Percentiles rank a stretch among this genome's conserved stretches.
Evolutionary conservation across 2,329 filamentous ascomycete genomes (phyloP).

Genomic region (Epichloe brachyelytri): DNA sequence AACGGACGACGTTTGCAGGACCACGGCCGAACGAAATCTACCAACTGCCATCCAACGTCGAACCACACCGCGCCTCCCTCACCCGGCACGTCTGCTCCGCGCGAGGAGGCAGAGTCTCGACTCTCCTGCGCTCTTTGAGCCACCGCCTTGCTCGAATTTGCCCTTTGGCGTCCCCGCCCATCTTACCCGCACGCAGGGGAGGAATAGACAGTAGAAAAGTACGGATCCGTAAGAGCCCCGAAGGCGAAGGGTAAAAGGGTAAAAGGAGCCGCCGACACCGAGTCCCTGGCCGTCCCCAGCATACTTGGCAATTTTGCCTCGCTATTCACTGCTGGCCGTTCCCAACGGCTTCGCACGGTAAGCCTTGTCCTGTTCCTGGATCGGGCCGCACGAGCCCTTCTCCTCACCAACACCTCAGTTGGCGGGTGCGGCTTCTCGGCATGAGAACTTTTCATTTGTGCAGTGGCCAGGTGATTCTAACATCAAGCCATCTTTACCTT

Average conservation of each 20-base stretch:
- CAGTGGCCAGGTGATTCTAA: background rate
- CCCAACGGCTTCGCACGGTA: constrained; percentile 2
- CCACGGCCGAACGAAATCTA: background rate
- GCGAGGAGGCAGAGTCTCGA: background rate
- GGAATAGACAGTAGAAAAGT: background rate
- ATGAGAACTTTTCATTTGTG: background rate
- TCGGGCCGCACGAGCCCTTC: background rate
- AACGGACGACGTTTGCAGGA: constrained; percentile 1
- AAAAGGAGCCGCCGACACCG: background rate
- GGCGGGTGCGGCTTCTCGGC: background rate
- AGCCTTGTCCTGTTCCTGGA: background rate
- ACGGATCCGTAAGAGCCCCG: too few relatives aligned
- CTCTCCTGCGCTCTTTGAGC: background rate
- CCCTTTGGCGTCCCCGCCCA: background rate
- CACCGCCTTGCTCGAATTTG: background rate
- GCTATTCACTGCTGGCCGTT: constrained; percentile 2
- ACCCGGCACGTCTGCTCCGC: background rate
- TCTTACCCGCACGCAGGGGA: background rate
- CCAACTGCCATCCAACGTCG: background rate
- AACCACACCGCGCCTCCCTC: background rate
- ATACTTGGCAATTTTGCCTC: constrained; percentile 1
- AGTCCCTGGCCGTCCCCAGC: background rate
- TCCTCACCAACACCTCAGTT: background rate
- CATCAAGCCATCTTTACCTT: background rate
- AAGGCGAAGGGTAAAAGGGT: background rate